Base-by-base conservation (phyloP, 768 basidiomycete genomes). In the Xerocomus spinulosus region DNA sequence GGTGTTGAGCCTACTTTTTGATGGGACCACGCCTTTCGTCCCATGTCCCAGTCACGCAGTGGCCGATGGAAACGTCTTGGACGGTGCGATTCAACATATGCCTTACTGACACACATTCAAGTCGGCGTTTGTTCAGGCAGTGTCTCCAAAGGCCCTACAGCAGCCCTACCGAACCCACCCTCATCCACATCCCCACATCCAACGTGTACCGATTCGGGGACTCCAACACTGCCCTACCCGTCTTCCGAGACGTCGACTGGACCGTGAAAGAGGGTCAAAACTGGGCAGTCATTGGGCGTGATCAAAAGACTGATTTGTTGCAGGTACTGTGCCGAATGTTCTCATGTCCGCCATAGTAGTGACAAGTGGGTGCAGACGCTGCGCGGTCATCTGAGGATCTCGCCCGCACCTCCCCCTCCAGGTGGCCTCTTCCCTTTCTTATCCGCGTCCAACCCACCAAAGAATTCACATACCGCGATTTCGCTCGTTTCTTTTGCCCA, bases 351-450 rank as follows among this genome's bases (percentile, higher is more conserved):
- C n/a, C n/a, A n/a, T n/a, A n/a, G n/a, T n/a, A 15, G 42, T 46
- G 18, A 51, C 40, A 8, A n/a, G n/a, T 10, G 10, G 26, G 5
- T 28, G 7, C 49, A 83, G 87, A 79, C 81, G 10, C 72, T 93
- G 13, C 70, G 83, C 9, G 87, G 87, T 3, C 79, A 87, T 48
- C 76, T 83, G 24, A 77, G 88, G 1, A 76, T 94, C 24, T 68
- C 79, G 18, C 86, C 90, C 0, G 66, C 76, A 2, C 75, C 79
- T 1, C 73, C 75, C 1, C 75, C 80, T 17, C 79, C 82, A n/a
- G 73, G 74, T 1, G 90, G 92, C 1, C 71, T 89, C n/a, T 93
- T 86, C 59, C 92, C 92, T 1, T 83, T 83, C 55, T 72, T 92
- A 23, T 69, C 74, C 2, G 56, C 91, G 23, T 69, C 74, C 2